Evolutionary conservation across 1,284 basidiomycete genomes (phyloP), one percentile per base, ranked within the genome.

Genomic region (Ustilago trichophora): DNA sequence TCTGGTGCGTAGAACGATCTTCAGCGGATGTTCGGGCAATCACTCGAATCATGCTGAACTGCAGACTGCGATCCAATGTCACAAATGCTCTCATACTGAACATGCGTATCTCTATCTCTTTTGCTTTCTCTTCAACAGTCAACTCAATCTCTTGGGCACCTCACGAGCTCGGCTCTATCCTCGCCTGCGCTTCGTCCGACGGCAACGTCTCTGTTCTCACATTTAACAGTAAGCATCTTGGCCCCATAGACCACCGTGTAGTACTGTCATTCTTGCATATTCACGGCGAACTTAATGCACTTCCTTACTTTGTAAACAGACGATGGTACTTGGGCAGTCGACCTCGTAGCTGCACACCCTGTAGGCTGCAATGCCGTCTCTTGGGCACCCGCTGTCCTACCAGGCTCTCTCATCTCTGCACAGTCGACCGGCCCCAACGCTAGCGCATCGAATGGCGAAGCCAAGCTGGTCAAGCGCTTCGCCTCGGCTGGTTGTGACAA

Each of bases 91-190:
- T 27, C 34, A 19, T 32, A 24, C 18, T 33, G 16, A 18, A 6
- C 93, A 96, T 75, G 95, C 98, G 82, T 87, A 32, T 29, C n/a
- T 22, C 11, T 31, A 13, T 19, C n/a, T 16, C 4, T 16, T 27
- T 8, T 19, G 24, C 16, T 27, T 34, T 34, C 16, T 34, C n/a
- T 2, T 31, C 5, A 18, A 26, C 64, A 92, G 95, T 98, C 57
- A 98, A 98, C 83, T 94, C 94, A 0, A 91, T 98, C 32, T 92
- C 93, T 0, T 98, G 96, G 95, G 94, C 95, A 27, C 93, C 96
- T 1, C 93, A 96, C 75, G 95, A 98, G 82, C 87, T 98, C 12
- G 95, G 96, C 49, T 92, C 96, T 0, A 94, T 97, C 72, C 87
- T 98, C 37, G 94, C 93, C 1, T 98, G 95, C 78, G 95, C 95